phyloP scores from a whole-genome alignment of 108 stramenopile species.

The Skeletonema marinoi region DNA sequence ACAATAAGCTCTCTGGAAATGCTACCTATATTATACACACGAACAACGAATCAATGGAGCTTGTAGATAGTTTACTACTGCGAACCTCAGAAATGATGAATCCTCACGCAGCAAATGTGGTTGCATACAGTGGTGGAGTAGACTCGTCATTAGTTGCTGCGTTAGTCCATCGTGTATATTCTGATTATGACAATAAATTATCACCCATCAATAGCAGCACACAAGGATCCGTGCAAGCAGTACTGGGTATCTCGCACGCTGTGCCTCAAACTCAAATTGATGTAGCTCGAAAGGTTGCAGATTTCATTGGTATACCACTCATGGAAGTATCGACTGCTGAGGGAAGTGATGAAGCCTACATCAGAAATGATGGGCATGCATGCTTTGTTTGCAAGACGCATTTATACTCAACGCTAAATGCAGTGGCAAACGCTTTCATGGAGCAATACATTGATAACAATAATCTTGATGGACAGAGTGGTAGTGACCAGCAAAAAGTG shows the following conservation, averaged over 20 bases:
- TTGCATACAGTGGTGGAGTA: conserved; percentile 93
- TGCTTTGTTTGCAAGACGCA: conserved; percentile 97
- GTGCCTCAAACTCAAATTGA: conserved; percentile 77
- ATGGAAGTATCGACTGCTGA: conserved; percentile 73
- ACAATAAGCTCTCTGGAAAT: background rate
- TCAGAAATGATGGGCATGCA: conserved; percentile 84
- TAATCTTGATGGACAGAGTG: conserved; percentile 5
- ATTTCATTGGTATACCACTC: conserved; percentile 68
- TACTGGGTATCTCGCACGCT: conserved; percentile 85
- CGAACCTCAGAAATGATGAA: conserved; percentile 45
- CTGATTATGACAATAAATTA: conserved; percentile 9
- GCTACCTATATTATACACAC: conserved; percentile 10
- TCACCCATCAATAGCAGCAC: background rate
- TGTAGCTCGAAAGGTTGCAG: conserved; percentile 75
- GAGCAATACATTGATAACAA: conserved; percentile 23
- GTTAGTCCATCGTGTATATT: conserved; percentile 58
- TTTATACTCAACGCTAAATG: conserved; percentile 80
- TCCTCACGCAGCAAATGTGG: conserved; percentile 56
- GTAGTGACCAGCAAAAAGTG: conserved; percentile 8
- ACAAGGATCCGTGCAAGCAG: conserved; percentile 61
- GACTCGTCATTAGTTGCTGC: conserved; percentile 91
- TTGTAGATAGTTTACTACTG: conserved; percentile 36
- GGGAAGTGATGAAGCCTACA: conserved; percentile 79
- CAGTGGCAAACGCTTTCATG: conserved; percentile 54
- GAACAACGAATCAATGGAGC: conserved; percentile 26